Base-by-base conservation (phyloP, 1,284 basidiomycete species). In the Fistulinella cinereoalba region DNA sequence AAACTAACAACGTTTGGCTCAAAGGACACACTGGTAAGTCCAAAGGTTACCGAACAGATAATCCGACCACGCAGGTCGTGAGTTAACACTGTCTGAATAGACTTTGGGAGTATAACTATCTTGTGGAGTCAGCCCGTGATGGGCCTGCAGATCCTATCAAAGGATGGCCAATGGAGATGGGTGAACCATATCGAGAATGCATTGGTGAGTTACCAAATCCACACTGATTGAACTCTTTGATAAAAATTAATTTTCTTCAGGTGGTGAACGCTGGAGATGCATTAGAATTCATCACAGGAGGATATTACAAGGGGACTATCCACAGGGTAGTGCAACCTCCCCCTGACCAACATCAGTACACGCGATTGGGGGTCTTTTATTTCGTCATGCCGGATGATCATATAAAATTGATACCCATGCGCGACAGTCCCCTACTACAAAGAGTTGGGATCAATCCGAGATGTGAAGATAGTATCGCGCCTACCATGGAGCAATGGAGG, bases 111-210 rank as follows among this genome's bases (percentile, higher is more conserved):
- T 13, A 64, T 84, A 44, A 79, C 76, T 3, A 73, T 83, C 12
- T 63, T 84, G 13, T 83, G 75, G 68, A 79, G 78, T 36, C 81
- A 83, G 46, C 81, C 83, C 0, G 73, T 83, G 4, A 67, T 76
- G 11, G 79, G 71, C 0, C 67, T 84, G 21, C 83, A 85, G 45
- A 81, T 84, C 37, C 61, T 78, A 7, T 68, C 71, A 1, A 70
- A 56, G 6, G 74, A 79, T 29, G 75, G 75, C 3, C 65, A 57
- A 21, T 85, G 81, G 82, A 73, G 73, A 44, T 84, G 77, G 75
- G 66, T 81, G 8, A 74, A 68, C 47, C 80, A 83, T 55, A 69
- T 82, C 22, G 75, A 79, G 3, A 81, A 83, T 50, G 79, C 78
- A 3, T 60, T 83, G 36, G 80, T 81, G 52, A 47, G 69, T 49